phyloP scores from a whole-genome alignment of 768 basidiomycete genomes.

The Macrolepiota dolichaula region DNA sequence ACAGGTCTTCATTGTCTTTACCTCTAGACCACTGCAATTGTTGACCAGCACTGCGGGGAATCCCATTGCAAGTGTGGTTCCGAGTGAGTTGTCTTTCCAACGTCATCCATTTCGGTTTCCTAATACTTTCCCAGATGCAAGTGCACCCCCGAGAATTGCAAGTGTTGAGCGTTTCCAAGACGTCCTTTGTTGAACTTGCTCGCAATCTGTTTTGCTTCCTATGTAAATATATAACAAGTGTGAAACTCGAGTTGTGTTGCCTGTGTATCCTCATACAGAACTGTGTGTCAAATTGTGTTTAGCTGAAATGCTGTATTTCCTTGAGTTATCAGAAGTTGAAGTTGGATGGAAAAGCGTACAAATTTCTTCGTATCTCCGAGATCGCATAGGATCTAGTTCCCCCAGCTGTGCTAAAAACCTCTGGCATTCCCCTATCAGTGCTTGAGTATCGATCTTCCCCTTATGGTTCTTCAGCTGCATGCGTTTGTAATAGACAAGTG shows the following conservation, averaged over 20 bases:
- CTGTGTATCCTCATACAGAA: not conserved
- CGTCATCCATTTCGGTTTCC: not conserved
- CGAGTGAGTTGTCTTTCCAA: conserved; percentile 27
- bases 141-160: conserved; percentile 63
- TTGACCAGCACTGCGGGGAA: conserved; percentile 44
- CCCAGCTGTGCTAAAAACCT: conserved; percentile 54
- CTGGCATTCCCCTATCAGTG: conserved; percentile 43
- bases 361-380: conserved; percentile 65
- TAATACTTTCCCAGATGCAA: conserved; percentile 38
- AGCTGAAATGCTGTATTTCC: not conserved
- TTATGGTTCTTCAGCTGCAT: conserved; percentile 55
- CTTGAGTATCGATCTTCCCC: conserved; percentile 25
- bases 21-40: conserved; percentile 33
- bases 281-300: not conserved
- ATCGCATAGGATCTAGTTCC: conserved; percentile 62
- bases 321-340: not conserved
- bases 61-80: conserved; percentile 49
- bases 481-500: conserved; percentile 78
- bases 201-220: not conserved
- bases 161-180: conserved; percentile 42
- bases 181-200: not conserved
- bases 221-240: not conserved
- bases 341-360: conserved; percentile 33
- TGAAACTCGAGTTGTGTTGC: not conserved
- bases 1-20: conserved; percentile 12